Percentiles rank a stretch among this genome's conserved stretches.
These are phyloP conservation scores for Hirsutella rhossiliensis DNA, from an alignment of 2,329 filamentous ascomycete genomes.

Conservation along the genomic window DNA sequence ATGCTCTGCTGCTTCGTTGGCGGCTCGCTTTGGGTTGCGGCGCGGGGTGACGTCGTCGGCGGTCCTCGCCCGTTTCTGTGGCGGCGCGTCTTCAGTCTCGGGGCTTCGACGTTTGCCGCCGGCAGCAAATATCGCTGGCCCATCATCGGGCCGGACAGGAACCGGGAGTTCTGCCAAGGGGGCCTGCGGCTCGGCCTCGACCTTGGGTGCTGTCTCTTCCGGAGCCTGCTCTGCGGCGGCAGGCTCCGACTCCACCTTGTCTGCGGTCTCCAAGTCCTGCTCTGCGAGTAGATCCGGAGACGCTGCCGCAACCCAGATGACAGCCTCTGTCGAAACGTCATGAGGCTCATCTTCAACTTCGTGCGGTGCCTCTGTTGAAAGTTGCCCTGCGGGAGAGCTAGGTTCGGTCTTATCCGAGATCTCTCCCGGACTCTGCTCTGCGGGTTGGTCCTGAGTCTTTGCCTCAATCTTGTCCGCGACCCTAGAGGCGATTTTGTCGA, in stretches of 20 bases:
- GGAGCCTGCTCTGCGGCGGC: background rate
- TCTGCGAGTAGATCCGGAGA: too few relatives aligned
- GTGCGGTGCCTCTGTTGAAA: too few relatives aligned
- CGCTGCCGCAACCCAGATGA: too few relatives aligned
- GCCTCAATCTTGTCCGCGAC: too few relatives aligned
- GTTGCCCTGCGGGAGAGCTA: too few relatives aligned
- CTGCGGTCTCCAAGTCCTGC: background rate
- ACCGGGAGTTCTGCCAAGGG: background rate
- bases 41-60: constrained; percentile 13
- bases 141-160: background rate
- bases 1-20: constrained; percentile 17
- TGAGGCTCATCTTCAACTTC: too few relatives aligned
- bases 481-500: too few relatives aligned
- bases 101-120: background rate
- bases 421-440: too few relatives aligned
- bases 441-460: too few relatives aligned
- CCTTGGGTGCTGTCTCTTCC: background rate
- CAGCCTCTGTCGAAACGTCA: too few relatives aligned
- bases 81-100: background rate
- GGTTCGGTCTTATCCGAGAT: too few relatives aligned
- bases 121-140: background rate
- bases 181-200: background rate
- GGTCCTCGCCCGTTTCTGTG: background rate
- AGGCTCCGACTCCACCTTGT: background rate
- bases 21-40: constrained; percentile 33